A percentile compares a stretch with the other conserved stretches of the same genome.
Evolutionary conservation across 192 early-diverging fungal species (phyloP).

Genomic region (Entomortierella parvispora): DNA sequence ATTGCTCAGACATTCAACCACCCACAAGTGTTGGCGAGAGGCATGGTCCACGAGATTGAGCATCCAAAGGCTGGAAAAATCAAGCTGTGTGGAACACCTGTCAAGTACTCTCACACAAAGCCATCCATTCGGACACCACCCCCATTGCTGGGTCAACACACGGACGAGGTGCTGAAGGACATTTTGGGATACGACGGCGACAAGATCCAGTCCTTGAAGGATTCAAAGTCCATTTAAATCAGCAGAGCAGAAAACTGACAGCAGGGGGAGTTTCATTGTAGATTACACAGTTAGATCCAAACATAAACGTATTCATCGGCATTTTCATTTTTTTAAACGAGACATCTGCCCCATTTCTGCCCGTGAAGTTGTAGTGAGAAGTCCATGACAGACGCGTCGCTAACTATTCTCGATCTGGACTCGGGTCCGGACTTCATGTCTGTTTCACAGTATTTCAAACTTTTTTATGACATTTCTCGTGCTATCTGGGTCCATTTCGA

Average conservation of each 20-base stretch:
- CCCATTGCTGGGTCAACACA: slow-evolving; percentile 89
- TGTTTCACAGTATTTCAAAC: no score
- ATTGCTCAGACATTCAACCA: slow-evolving; percentile 58
- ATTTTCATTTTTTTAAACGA: slow-evolving; percentile 4
- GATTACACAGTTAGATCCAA: neutral
- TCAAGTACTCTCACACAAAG: slow-evolving; percentile 76
- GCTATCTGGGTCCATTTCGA: no score
- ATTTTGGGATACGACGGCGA: slow-evolving; percentile 70
- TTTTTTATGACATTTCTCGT: no score
- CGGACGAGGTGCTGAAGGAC: slow-evolving; percentile 71
- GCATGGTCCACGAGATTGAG: slow-evolving; percentile 82
- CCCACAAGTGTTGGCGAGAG: slow-evolving; percentile 71
- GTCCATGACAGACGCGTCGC: no score
- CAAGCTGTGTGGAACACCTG: slow-evolving; percentile 73
- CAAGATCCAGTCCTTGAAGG: slow-evolving; percentile 61
- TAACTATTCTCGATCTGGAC: no score
- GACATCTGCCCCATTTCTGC: no score
- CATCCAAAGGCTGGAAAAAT: slow-evolving; percentile 84
- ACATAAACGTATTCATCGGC: no score
- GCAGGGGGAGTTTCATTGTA: neutral
- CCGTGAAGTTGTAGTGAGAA: no score
- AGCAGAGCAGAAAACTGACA: neutral
- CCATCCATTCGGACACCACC: slow-evolving; percentile 81
- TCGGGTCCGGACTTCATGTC: no score
- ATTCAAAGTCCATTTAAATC: slow-evolving; percentile 46